These are phyloP conservation scores for Aureobasidium melanogenum DNA, from an alignment of 2,329 filamentous ascomycete species.

Conservation along the genomic window DNA sequence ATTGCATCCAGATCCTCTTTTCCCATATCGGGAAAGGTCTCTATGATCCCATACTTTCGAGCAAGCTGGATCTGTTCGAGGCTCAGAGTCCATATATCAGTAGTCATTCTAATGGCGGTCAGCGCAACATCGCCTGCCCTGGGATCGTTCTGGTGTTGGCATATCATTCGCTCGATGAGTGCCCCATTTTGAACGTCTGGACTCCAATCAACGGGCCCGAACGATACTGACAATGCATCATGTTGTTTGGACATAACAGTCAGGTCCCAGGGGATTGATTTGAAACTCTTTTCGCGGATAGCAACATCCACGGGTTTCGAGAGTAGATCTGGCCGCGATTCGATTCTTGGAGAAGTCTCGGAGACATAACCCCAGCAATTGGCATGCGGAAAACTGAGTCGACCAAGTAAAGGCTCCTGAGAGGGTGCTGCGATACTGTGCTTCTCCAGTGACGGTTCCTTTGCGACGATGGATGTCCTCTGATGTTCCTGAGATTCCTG, in stretches of 20 bases:
- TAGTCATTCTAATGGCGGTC: background rate
- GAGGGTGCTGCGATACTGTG: background rate
- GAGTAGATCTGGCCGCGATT: background rate
- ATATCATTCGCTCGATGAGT: background rate
- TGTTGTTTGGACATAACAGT: background rate
- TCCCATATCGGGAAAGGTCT: background rate
- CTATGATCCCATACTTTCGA: background rate
- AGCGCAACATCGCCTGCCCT: background rate
- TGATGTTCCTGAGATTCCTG: background rate
- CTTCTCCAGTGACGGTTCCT: background rate
- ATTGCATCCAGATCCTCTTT: conserved; percentile 4
- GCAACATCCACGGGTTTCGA: background rate
- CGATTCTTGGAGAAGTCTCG: background rate
- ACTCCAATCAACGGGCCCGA: background rate
- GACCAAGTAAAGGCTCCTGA: background rate
- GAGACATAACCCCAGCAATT: background rate
- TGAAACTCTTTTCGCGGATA: background rate
- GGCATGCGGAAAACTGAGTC: background rate
- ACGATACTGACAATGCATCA: background rate
- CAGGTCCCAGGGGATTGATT: background rate
- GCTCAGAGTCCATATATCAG: background rate
- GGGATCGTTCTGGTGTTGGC: background rate
- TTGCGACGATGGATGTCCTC: background rate
- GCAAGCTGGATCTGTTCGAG: background rate
- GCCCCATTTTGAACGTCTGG: background rate